Percentiles rank a stretch among this genome's conserved stretches.
Conservation (phyloP, 208 protist genomes). For the Herpetomonas tarakana region DNA sequence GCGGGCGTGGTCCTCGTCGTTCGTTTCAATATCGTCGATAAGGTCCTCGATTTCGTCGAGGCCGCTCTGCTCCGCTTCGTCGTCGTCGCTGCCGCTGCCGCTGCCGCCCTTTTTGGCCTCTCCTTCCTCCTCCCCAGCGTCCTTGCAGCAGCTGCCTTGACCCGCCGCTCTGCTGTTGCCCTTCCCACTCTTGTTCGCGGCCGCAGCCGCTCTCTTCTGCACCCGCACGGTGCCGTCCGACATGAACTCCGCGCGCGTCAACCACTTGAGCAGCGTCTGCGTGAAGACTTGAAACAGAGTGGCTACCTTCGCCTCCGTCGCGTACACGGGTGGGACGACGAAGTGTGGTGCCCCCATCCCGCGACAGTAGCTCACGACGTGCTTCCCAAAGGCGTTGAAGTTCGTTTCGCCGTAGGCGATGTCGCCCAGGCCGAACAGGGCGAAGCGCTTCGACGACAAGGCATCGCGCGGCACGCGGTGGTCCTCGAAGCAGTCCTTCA, state of each 20-base stretch:
- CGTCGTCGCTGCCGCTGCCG: slow-evolving; percentile 15
- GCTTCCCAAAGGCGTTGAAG: slow-evolving; percentile 82
- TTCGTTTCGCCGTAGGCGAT: slow-evolving; percentile 63
- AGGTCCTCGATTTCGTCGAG: slow-evolving; percentile 75
- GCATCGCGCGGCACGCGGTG: slow-evolving; percentile 71
- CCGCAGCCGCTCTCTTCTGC: slow-evolving; percentile 13
- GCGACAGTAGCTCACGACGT: slow-evolving; percentile 66
- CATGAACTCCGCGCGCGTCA: slow-evolving; percentile 47
- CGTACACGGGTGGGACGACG: slow-evolving; percentile 75
- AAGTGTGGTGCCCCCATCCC: slow-evolving; percentile 69
- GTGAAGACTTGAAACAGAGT: slow-evolving; percentile 64
- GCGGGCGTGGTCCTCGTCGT: slow-evolving; percentile 27
- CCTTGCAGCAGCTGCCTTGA: neutral
- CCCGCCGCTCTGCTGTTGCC: neutral
- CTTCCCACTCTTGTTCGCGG: neutral
- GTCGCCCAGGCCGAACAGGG: slow-evolving; percentile 89
- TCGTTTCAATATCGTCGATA: slow-evolving; percentile 22
- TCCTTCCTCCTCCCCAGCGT: slow-evolving; percentile 3
- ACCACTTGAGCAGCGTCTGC: slow-evolving; percentile 51
- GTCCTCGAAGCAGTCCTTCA: slow-evolving; percentile 81
- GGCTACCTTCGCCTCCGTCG: slow-evolving; percentile 49
- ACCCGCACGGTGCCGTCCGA: slow-evolving; percentile 34
- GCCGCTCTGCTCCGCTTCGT: slow-evolving; percentile 19
- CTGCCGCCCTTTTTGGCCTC: neutral
- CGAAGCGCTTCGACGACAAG: slow-evolving; percentile 58